A percentile compares a stretch with the other conserved stretches of the same genome.
Evolutionary conservation across 305 asterid genomes (phyloP).

Genomic region (Fraxinus baroniana): DNA sequence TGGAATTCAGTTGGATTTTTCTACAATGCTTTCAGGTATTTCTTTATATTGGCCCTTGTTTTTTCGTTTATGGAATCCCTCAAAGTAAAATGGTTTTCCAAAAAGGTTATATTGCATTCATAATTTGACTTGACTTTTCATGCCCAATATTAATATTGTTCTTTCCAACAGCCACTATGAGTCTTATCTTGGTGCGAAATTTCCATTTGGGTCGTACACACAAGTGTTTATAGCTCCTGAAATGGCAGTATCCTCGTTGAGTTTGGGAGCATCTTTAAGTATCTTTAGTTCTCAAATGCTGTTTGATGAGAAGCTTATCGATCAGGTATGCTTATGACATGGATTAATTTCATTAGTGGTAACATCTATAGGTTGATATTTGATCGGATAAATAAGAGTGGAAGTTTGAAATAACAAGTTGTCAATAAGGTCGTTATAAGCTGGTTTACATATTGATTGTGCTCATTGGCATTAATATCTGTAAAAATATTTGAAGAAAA

Average conservation of each 20-base stretch:
- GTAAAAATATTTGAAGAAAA: background rate
- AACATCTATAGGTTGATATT: conserved; percentile 1
- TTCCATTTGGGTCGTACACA: conserved; percentile 94
- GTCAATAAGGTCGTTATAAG: background rate
- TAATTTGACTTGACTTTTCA: conserved; percentile 13
- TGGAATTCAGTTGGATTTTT: conserved; percentile 76
- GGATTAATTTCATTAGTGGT: conserved; percentile 13
- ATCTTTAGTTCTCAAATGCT: conserved; percentile 91
- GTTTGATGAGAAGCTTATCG: conserved; percentile 87
- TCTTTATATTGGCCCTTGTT: conserved; percentile 17
- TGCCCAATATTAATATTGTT: conserved; percentile 23
- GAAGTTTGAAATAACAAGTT: background rate
- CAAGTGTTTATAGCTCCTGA: conserved; percentile 92
- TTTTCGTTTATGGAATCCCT: conserved; percentile 21
- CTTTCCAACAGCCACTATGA: conserved; percentile 75
- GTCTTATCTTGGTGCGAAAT: conserved; percentile 80
- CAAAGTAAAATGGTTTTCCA: conserved; percentile 11
- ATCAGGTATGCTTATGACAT: conserved; percentile 63
- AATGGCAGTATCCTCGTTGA: conserved; percentile 80
- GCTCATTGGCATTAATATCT: background rate
- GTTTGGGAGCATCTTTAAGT: conserved; percentile 81
- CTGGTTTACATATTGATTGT: background rate
- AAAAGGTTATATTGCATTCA: conserved; percentile 15
- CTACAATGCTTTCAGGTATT: conserved; percentile 85
- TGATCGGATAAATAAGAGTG: background rate